Percentiles rank a stretch among this genome's conserved stretches.
These are phyloP conservation scores for Fusarium odoratissimum DNA, from an alignment of 2,329 filamentous ascomycete species.

Conservation along the genomic window DNA sequence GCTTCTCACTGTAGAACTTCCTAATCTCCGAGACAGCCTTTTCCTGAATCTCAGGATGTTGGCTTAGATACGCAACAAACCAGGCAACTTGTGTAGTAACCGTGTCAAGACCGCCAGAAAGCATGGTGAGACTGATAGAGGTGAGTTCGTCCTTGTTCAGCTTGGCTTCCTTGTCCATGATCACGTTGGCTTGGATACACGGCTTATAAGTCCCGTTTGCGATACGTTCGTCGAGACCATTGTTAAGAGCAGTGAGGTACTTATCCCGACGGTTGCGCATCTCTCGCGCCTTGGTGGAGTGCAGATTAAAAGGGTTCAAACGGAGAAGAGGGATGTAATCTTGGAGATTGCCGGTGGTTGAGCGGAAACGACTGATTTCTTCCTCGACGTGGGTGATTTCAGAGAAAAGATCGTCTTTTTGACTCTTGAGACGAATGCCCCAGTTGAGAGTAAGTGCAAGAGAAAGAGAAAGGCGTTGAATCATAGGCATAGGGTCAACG, in stretches of 20 bases:
- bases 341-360: constrained; percentile 70
- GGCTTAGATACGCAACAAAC: constrained; percentile 70
- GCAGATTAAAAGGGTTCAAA: constrained; percentile 70
- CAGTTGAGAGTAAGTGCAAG: constrained; percentile 74
- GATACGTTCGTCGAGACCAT: constrained; percentile 69
- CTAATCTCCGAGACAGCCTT: constrained; percentile 68
- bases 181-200: constrained; percentile 76
- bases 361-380: constrained; percentile 68
- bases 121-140: constrained; percentile 75
- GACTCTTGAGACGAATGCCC: constrained; percentile 69
- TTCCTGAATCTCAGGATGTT: constrained; percentile 70
- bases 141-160: constrained; percentile 72
- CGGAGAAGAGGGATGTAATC: constrained; percentile 70
- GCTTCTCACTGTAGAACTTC: constrained; percentile 61
- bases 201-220: constrained; percentile 69
- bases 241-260: constrained; percentile 68
- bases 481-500: constrained; percentile 75
- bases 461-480: constrained; percentile 72
- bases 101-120: constrained; percentile 74
- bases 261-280: constrained; percentile 70
- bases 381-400: constrained; percentile 74
- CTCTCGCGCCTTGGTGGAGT: constrained; percentile 67
- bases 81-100: constrained; percentile 74
- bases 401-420: constrained; percentile 69
- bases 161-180: constrained; percentile 71